phyloP scores from a whole-genome alignment of 352 stramenopile species.

The Salisapilia sapeloensis region DNA sequence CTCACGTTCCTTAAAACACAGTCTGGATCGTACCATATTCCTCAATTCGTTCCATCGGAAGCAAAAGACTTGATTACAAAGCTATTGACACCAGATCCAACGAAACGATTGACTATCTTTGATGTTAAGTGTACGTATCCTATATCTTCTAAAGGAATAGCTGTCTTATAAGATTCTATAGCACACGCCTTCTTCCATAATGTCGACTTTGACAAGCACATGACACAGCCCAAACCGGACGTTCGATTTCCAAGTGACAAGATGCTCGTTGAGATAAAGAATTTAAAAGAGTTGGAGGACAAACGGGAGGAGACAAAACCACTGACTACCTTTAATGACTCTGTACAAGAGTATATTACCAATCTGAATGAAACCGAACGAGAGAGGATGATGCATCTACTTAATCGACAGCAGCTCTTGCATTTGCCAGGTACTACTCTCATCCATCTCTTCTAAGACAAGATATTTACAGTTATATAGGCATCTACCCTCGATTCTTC shows the following conservation, averaged over 20 bases:
- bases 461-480: slow-evolving; percentile 9
- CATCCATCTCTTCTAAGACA: too few species aligned
- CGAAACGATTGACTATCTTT: slow-evolving; percentile 11
- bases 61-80: slow-evolving; percentile 44
- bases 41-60: slow-evolving; percentile 36
- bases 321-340: slow-evolving; percentile 12
- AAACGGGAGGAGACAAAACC: slow-evolving; percentile 4
- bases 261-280: slow-evolving; percentile 24
- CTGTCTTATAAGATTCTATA: slow-evolving; percentile 10
- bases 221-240: slow-evolving; percentile 13
- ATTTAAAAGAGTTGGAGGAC: slow-evolving; percentile 22
- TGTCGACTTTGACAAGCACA: slow-evolving; percentile 51
- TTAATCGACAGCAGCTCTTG: slow-evolving; percentile 54
- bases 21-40: slow-evolving; percentile 31
- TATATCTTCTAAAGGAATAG: too few species aligned
- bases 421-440: slow-evolving; percentile 46
- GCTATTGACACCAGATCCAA: slow-evolving; percentile 28
- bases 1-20: slow-evolving; percentile 65
- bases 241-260: slow-evolving; percentile 19
- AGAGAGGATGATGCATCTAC: slow-evolving; percentile 56
- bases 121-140: too few species aligned
- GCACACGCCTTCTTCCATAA: slow-evolving; percentile 56
- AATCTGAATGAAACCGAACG: slow-evolving; percentile 11
- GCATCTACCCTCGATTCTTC: slow-evolving; percentile 65
- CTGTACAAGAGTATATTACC: slow-evolving; percentile 18